These are phyloP conservation scores for Aureobasidium musti DNA, from an alignment of 2,329 filamentous ascomycete species.

Conservation along the genomic window DNA sequence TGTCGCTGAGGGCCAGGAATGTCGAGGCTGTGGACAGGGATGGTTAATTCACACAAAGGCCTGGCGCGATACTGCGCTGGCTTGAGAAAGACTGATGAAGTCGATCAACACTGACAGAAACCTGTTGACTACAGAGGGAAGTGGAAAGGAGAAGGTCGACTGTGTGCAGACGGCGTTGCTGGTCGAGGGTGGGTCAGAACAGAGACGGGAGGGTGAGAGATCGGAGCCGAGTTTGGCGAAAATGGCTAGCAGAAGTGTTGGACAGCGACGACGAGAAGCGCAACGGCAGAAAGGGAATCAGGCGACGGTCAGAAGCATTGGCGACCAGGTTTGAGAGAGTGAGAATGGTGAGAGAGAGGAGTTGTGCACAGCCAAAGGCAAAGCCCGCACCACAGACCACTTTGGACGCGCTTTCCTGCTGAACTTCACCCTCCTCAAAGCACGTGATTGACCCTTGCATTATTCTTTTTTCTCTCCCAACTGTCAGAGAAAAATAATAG, in stretches of 20 bases:
- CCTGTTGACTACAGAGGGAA: not conserved
- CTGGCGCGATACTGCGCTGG: conserved; percentile 5
- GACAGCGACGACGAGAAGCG: conserved; percentile 20
- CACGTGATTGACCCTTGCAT: conserved; percentile 25
- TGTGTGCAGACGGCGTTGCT: not conserved
- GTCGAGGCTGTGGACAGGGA: conserved; percentile 26
- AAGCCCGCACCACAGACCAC: conserved; percentile 16
- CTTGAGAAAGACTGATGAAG: not conserved
- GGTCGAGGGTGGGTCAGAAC: conserved; percentile 20
- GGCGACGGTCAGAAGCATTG: conserved; percentile 26
- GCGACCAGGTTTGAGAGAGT: conserved; percentile 13
- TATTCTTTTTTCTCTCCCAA: conserved; percentile 8
- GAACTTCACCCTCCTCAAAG: conserved; percentile 15
- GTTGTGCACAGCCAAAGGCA: no score
- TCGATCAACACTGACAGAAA: not conserved
- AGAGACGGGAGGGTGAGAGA: conserved; percentile 17
- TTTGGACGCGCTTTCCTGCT: conserved; percentile 10
- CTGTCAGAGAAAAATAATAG: not conserved
- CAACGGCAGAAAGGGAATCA: conserved; percentile 4
- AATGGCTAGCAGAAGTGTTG: not conserved
- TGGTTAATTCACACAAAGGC: conserved; percentile 13
- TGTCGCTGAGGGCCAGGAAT: conserved; percentile 24
- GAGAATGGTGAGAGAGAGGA: conserved; percentile 19
- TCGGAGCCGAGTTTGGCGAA: conserved; percentile 2
- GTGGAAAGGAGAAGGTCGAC: conserved; percentile 8